Conservation (phyloP, 441 rosid genomes). For the Adansonia gregorii region DNA sequence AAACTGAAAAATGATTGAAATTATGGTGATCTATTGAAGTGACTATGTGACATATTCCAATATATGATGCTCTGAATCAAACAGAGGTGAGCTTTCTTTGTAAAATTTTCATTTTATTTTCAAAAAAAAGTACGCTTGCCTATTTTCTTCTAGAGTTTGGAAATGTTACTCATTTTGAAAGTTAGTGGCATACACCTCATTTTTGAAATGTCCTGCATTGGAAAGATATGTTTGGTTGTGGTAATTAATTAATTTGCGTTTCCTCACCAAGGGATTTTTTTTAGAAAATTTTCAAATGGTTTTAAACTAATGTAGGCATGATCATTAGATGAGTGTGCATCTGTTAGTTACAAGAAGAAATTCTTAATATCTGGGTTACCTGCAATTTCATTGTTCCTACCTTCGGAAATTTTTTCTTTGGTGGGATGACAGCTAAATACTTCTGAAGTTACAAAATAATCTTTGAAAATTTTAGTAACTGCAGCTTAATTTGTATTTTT, state of each 20-base stretch:
- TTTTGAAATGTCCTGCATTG: neutral
- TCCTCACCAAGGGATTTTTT: neutral
- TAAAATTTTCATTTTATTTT: neutral
- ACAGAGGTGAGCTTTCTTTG: neutral
- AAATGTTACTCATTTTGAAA: neutral
- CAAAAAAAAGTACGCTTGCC: conserved; percentile 1
- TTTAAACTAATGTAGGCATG: neutral
- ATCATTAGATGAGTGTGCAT: neutral
- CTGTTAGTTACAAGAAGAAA: neutral
- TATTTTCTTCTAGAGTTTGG: neutral
- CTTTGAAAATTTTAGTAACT: conserved; percentile 6
- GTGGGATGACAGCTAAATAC: neutral
- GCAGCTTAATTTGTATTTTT: conserved; percentile 15
- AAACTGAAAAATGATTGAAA: conserved; percentile 18
- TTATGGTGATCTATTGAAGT: neutral
- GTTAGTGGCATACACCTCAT: neutral
- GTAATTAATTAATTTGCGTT: neutral
- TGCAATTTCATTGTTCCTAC: neutral
- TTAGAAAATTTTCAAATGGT: neutral
- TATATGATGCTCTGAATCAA: neutral
- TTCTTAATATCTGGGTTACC: neutral
- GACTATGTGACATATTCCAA: neutral
- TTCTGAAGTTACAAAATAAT: neutral
- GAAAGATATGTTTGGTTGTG: neutral
- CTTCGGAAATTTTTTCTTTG: neutral